A percentile compares a stretch with the other conserved stretches of the same genome.
Conservation (phyloP, 202 grass and related monocot genomes). For the Zizania palustris region DNA sequence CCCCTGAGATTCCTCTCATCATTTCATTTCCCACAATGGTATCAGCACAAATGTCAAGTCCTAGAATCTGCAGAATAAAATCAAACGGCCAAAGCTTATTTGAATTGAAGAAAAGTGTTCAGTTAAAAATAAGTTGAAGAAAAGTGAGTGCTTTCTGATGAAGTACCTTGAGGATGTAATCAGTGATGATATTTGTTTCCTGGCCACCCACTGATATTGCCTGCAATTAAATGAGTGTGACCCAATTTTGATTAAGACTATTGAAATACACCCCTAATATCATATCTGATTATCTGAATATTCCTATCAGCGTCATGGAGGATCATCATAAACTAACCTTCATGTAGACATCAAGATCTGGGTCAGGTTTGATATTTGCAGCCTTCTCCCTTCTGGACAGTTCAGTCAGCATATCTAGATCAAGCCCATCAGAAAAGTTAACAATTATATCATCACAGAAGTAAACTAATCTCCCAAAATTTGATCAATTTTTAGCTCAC, state of each 20-base stretch:
- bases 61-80: slow-evolving; percentile 59
- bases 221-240: slow-evolving; percentile 41
- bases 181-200: slow-evolving; percentile 72
- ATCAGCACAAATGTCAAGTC: slow-evolving; percentile 71
- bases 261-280: not conserved
- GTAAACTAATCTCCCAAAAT: not conserved
- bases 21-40: slow-evolving; percentile 68
- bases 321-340: slow-evolving; percentile 49
- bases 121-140: no score
- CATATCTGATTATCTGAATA: not conserved
- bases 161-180: slow-evolving; percentile 76
- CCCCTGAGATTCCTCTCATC: slow-evolving; percentile 71
- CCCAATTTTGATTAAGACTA: not conserved
- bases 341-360: slow-evolving; percentile 79
- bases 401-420: slow-evolving; percentile 68
- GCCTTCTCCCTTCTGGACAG: slow-evolving; percentile 77
- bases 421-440: slow-evolving; percentile 9
- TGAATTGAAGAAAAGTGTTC: not conserved
- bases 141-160: not conserved
- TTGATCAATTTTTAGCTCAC: slow-evolving; percentile 35
- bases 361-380: slow-evolving; percentile 71
- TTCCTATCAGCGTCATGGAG: not conserved
- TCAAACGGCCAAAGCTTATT: not conserved
- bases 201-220: slow-evolving; percentile 59
- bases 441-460: not conserved